Evolutionary conservation across 2,329 filamentous ascomycete species (phyloP), one percentile per base, ranked within the genome.

Genomic region (Colletotrichum horii): DNA sequence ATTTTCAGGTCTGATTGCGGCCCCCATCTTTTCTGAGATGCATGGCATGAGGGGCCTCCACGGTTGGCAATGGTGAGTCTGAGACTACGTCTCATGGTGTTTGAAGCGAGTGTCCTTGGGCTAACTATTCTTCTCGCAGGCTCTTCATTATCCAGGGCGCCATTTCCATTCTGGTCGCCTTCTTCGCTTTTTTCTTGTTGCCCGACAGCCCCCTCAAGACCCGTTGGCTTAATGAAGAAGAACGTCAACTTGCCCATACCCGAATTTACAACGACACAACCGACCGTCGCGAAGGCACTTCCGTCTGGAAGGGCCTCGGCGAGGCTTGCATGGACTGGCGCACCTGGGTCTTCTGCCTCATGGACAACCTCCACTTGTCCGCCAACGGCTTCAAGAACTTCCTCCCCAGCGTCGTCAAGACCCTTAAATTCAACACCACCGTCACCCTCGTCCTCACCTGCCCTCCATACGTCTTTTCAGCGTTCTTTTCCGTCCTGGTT

Each of bases 301-400:
- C 82, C 43, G 85, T 84, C 7, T 85, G 78, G 80, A 81, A 81
- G 22, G 88, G 88, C 55, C 83, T 89, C 55, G 80, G 84, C 61
- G 83, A 87, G 66, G 88, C 88, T 12, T 80, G 82, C 8, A 81
- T 78, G 8, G 89, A 90, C 77, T 86, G 85, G 36, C 84, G 87
- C 66, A 83, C 88, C 4, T 90, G 87, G 84, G 80, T 90, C 19
- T 87, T 90, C 70, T 86, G 85, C 8, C 81, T 88, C 38, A 89
- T 89, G 86, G 86, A 88, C 74, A 89, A 89, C 79, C 84, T 89
- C 74, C 88, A 89, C 76, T 79, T 89, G 58, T 87, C 87, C 4
- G 87, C 88, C 22, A 88, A 88, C 58, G 85, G 85, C 2, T 87
- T 88, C 79, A 86, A 89, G 77, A 77, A 77, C 74, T 82, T 81